Evolutionary conservation across 345 rosid species (phyloP), one percentile per base, ranked within the genome.

Genomic region (Euphorbia tirucalli): DNA sequence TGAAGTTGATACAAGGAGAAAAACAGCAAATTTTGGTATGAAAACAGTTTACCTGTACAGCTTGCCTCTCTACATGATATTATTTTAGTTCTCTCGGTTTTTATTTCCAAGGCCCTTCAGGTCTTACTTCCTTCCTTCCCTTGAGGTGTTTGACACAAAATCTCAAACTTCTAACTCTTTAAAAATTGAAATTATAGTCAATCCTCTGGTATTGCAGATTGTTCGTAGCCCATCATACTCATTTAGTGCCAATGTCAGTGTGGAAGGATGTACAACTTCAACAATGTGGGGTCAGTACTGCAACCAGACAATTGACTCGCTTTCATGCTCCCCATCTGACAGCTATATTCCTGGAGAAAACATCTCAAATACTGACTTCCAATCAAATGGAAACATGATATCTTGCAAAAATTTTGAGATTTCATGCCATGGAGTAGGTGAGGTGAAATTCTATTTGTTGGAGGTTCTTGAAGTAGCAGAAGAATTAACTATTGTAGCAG

Each of bases 201-300:
- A 75, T 78, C 64, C 49, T 71, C 54, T 63, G 79, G 75, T 37
- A 46, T 72, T 78, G 73, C 90, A 95, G 99, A 95, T 90, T 75
- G 74, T 83, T 73, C 87, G 96, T 48, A 86, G 88, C 39, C 76
- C 87, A 28, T 58, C 91, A 1, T 92, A 85, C 79, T 89, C 92
- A 58, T 95, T 95, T 72, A 85, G 87, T 69, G 93, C 89, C 74
- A 90, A 90, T 75, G 82, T 95, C 66, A 92, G 83, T 32, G 92
- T 95, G 54, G 92, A 90, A 86, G 99, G 97, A 74, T 95, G 99
- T 77, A 76, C 71, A 75, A 79, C 86, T 55, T 84, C 91, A 74
- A 83, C 84, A 48, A 83, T 84, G 88, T 87, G 87, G 90, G 98
- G 98, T 14, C 90, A 83, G 79, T 86, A 76, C 74, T 94, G 98